Percentiles rank a stretch among this genome's conserved stretches.
Conservation (phyloP, 78 protist genomes). For the Planoprotostelium fungivorum region DNA sequence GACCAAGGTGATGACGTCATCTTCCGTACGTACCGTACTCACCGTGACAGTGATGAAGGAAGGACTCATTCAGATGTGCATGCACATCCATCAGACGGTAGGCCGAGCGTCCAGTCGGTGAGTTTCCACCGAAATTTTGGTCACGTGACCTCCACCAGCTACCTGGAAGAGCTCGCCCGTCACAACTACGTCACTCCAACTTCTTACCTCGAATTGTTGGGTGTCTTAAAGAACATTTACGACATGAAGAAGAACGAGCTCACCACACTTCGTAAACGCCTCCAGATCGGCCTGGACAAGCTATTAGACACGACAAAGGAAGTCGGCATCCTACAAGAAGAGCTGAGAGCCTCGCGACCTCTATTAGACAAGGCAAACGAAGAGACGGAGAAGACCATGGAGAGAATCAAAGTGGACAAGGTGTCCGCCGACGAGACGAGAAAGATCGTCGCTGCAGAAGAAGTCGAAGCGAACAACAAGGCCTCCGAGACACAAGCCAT, state of each 20-base stretch:
- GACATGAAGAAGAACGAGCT: not conserved
- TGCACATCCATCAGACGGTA: constrained; percentile 70
- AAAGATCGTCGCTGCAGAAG: constrained; percentile 34
- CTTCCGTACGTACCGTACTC: no score
- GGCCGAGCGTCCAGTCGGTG: not conserved
- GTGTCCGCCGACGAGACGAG: constrained; percentile 44
- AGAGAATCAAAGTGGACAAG: constrained; percentile 49
- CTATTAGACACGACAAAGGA: constrained; percentile 26
- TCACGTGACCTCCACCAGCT: not conserved
- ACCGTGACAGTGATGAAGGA: not conserved
- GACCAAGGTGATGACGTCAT: not conserved
- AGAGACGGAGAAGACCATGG: constrained; percentile 68
- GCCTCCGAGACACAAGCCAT: constrained; percentile 39
- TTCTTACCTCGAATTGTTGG: constrained; percentile 54
- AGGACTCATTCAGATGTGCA: constrained; percentile 52
- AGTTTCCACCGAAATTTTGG: not conserved
- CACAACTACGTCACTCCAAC: constrained; percentile 76
- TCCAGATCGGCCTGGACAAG: constrained; percentile 60
- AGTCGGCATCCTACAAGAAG: constrained; percentile 51
- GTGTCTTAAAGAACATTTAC: constrained; percentile 26
- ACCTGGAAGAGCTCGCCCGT: constrained; percentile 41
- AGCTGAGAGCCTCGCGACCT: constrained; percentile 75
- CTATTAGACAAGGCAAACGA: constrained; percentile 31
- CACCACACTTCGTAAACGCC: constrained; percentile 12
- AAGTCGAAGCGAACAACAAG: constrained; percentile 11